Percentiles rank a stretch among this genome's conserved stretches.
Conservation (phyloP, 139 green algal species). For the Choricystis sp. region DNA sequence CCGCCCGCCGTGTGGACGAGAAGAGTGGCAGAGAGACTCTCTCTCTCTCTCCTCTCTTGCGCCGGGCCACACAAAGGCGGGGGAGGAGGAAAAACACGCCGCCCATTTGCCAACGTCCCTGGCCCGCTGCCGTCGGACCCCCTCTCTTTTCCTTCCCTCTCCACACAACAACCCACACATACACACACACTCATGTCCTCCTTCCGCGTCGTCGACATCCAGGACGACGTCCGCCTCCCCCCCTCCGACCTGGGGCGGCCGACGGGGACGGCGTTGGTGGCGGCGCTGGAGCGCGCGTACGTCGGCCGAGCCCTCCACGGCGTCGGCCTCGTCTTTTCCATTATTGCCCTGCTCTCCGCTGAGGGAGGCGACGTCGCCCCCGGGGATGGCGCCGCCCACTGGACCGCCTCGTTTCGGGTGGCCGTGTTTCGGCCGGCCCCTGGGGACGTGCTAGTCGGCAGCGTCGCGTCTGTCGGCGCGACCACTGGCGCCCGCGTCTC, state of each 20-base stretch:
- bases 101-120: too few species aligned
- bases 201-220: neutral
- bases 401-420: neutral
- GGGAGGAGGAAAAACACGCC: too few species aligned
- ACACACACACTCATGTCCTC: too few species aligned
- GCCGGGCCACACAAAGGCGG: too few species aligned
- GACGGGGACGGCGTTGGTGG: neutral
- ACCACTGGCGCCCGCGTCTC: conserved; percentile 48
- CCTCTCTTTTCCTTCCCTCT: too few species aligned
- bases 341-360: neutral
- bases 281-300: neutral
- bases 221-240: neutral
- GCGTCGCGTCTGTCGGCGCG: neutral
- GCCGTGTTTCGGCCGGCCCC: conserved; percentile 1
- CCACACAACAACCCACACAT: too few species aligned
- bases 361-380: neutral
- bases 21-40: too few species aligned
- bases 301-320: neutral
- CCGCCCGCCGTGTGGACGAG: too few species aligned
- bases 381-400: neutral
- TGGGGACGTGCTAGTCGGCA: neutral
- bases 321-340: neutral
- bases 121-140: too few species aligned
- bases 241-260: neutral
- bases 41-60: too few species aligned